phyloP scores from a whole-genome alignment of 2,329 filamentous ascomycete species.

The Septoria petroselini region DNA sequence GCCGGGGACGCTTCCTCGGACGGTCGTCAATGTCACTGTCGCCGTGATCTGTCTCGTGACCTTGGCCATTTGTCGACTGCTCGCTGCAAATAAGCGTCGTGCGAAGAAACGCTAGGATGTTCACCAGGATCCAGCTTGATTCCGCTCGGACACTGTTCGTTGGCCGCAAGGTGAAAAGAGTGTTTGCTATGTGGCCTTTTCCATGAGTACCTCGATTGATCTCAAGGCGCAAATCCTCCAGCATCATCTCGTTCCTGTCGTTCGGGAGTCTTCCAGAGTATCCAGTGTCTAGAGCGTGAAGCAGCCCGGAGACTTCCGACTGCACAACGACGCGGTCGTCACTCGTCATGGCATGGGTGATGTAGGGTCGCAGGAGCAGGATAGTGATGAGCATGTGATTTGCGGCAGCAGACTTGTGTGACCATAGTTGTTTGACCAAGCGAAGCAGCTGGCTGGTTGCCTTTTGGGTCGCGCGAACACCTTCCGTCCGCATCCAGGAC shows the following conservation, averaged over 20 bases:
- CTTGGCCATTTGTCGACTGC: conserved; percentile 3
- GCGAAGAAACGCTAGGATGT: conserved; percentile 41
- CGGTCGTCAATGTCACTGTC: conserved; percentile 19
- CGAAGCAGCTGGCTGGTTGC: conserved; percentile 64
- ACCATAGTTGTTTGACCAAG: conserved; percentile 72
- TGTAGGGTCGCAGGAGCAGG: conserved; percentile 54
- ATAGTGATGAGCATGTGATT: conserved; percentile 68
- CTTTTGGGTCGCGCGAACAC: conserved; percentile 59
- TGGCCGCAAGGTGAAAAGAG: conserved; percentile 34
- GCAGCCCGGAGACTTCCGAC: conserved; percentile 59
- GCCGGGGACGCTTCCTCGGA: conserved; percentile 41
- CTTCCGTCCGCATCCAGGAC: conserved; percentile 63
- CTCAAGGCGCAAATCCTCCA: conserved; percentile 66
- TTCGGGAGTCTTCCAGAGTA: conserved; percentile 70
- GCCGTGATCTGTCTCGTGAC: conserved; percentile 17
- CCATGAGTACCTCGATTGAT: conserved; percentile 3
- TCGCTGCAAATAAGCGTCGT: conserved; percentile 11
- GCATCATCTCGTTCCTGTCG: conserved; percentile 60
- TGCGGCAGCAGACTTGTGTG: conserved; percentile 37
- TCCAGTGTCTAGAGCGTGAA: conserved; percentile 70
- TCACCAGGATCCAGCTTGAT: conserved; percentile 39
- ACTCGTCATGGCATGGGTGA: conserved; percentile 37
- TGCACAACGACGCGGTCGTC: conserved; percentile 23
- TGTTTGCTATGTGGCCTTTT: conserved; percentile 16
- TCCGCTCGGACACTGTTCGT: conserved; percentile 22